These are phyloP conservation scores for Cryptococcus floricola DNA, from an alignment of 1,284 basidiomycete species.

Conservation along the genomic window DNA sequence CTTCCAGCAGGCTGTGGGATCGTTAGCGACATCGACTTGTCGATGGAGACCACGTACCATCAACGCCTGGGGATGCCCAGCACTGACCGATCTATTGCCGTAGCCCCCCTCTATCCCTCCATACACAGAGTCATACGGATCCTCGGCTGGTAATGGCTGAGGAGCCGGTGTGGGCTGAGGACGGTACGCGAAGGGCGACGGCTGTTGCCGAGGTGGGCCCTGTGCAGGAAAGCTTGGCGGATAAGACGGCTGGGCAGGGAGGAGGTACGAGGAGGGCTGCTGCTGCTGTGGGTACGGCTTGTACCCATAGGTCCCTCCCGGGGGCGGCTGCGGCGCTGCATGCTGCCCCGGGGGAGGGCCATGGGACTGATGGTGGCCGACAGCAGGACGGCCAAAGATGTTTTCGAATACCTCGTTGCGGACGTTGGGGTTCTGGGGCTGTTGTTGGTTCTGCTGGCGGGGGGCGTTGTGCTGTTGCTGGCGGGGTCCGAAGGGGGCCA, in stretches of 20 bases:
- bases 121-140: constrained; percentile 5
- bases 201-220: neutral
- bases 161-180: constrained; percentile 1
- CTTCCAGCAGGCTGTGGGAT: neutral
- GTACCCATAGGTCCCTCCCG: constrained; percentile 12
- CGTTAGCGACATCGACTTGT: neutral
- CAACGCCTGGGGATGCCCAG: neutral
- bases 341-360: neutral
- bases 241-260: constrained; percentile 29
- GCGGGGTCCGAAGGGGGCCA: constrained; percentile 33
- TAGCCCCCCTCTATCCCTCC: constrained; percentile 11
- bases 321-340: neutral
- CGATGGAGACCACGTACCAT: neutral
- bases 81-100: constrained; percentile 6
- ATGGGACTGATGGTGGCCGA: constrained; percentile 38
- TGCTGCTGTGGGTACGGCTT: neutral
- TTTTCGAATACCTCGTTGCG: constrained; percentile 48
- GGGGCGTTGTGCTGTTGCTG: constrained; percentile 10
- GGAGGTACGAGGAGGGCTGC: constrained; percentile 12
- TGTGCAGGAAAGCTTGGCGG: constrained; percentile 15
- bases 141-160: neutral
- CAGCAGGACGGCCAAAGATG: constrained; percentile 48
- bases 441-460: neutral
- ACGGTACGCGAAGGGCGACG: constrained; percentile 5
- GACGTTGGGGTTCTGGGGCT: constrained; percentile 13